A percentile compares a stretch with the other conserved stretches of the same genome.
Evolutionary conservation across 2,329 filamentous ascomycete species (phyloP).

Genomic region (Blumeriella jaapii): DNA sequence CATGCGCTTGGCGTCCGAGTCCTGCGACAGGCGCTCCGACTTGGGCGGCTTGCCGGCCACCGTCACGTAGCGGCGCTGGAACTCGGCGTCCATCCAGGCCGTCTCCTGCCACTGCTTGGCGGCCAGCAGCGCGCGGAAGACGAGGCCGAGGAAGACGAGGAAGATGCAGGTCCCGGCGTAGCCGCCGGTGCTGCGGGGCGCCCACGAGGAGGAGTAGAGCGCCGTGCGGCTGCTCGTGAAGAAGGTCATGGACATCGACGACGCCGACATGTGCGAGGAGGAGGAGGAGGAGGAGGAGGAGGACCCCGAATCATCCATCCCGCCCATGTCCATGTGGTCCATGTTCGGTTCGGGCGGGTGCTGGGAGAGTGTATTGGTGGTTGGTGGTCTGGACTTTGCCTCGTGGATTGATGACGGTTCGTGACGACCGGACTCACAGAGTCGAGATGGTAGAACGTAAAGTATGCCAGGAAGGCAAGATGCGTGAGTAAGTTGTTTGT

Average conservation of each 20-base stretch:
- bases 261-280: constrained; percentile 39
- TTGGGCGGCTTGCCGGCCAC: constrained; percentile 46
- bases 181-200: constrained; percentile 52
- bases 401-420: too few species aligned
- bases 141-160: constrained; percentile 61
- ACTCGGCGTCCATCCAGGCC: constrained; percentile 58
- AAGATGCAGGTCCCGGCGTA: constrained; percentile 93
- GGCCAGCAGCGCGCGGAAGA: constrained; percentile 62
- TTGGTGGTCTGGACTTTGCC: too few species aligned
- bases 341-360: too few species aligned
- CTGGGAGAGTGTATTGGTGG: neutral
- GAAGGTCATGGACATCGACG: constrained; percentile 49
- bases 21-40: constrained; percentile 27
- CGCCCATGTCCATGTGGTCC: constrained; percentile 10
- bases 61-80: constrained; percentile 65
- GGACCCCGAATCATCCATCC: constrained; percentile 9
- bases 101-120: constrained; percentile 51
- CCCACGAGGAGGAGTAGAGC: constrained; percentile 61
- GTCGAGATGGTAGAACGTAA: too few species aligned
- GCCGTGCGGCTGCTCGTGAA: constrained; percentile 49
- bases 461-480: too few species aligned
- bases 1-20: constrained; percentile 48
- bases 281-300: constrained; percentile 30
- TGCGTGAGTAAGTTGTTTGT: too few species aligned
- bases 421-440: too few species aligned